Evolutionary conservation across 2,329 filamentous ascomycete species (phyloP).

Genomic region (Aspergillus sp.): DNA sequence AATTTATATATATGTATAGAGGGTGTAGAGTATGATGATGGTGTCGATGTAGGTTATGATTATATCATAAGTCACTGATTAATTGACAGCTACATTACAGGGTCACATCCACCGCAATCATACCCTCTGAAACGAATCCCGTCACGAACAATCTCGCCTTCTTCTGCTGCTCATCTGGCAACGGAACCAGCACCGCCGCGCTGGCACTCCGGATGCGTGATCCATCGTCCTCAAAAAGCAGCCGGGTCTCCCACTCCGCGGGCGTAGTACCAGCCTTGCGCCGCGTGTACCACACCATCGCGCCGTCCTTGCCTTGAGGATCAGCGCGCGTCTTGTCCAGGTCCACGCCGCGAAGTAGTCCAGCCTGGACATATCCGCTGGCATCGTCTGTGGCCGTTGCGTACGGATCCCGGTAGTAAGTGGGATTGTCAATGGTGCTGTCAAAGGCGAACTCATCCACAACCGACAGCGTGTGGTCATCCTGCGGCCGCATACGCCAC

Average conservation of each 20-base stretch:
- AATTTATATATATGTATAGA: no score
- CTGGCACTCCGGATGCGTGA: constrained; percentile 52
- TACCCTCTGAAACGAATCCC: constrained; percentile 54
- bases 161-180: constrained; percentile 44
- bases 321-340: constrained; percentile 39
- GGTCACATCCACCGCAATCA: constrained; percentile 54
- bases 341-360: constrained; percentile 47
- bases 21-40: no score
- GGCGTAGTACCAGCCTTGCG: constrained; percentile 19
- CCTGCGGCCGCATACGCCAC: constrained; percentile 38
- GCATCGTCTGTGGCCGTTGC: constrained; percentile 46
- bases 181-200: constrained; percentile 55
- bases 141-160: constrained; percentile 61
- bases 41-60: neutral
- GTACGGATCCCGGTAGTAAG: constrained; percentile 59
- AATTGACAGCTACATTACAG: no score
- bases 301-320: constrained; percentile 40
- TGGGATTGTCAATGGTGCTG: constrained; percentile 58
- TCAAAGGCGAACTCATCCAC: constrained; percentile 49
- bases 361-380: constrained; percentile 57
- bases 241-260: constrained; percentile 44
- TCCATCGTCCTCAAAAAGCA: constrained; percentile 62
- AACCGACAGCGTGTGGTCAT: constrained; percentile 43
- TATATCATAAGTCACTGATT: no score
- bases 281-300: constrained; percentile 51